Conservation (phyloP, 768 basidiomycete species). For the Kwoniella dejecticola region DNA sequence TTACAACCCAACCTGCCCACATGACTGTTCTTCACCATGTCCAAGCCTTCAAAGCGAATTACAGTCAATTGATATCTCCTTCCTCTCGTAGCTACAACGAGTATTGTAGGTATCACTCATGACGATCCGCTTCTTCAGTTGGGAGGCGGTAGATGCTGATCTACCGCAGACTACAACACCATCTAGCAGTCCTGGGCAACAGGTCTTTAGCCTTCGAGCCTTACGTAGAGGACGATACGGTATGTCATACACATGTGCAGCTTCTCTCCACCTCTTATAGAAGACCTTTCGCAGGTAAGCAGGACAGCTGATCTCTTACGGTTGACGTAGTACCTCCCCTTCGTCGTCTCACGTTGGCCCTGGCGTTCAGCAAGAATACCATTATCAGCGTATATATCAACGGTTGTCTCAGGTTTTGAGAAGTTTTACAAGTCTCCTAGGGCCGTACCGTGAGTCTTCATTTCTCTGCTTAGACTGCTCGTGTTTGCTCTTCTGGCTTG, state of each 20-base stretch:
- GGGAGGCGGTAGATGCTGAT: neutral
- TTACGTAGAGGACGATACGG: constrained; percentile 45
- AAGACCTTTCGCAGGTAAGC: neutral
- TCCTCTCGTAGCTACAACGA: constrained; percentile 38
- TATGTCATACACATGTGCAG: too few species aligned
- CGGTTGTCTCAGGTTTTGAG: constrained; percentile 45
- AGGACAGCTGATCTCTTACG: neutral
- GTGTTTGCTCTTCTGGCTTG: neutral
- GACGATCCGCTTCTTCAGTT: too few species aligned
- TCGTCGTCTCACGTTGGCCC: constrained; percentile 38
- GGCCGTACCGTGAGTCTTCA: constrained; percentile 40
- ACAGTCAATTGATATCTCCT: too few species aligned
- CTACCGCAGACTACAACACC: constrained; percentile 46
- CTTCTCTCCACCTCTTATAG: neutral
- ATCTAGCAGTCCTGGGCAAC: constrained; percentile 46
- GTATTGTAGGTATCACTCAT: constrained; percentile 40
- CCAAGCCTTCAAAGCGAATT: neutral
- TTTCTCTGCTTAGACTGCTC: neutral
- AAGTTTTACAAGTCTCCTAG: constrained; percentile 32
- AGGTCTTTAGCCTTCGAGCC: constrained; percentile 51
- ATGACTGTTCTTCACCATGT: neutral
- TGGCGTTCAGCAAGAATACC: constrained; percentile 48
- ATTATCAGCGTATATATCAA: constrained; percentile 45
- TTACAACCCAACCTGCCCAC: too few species aligned
- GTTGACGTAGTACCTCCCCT: constrained; percentile 29